Percentiles rank a stretch among this genome's conserved stretches.
Conservation (phyloP, 139 green algal species). For the Desmodesmus armatus region DNA sequence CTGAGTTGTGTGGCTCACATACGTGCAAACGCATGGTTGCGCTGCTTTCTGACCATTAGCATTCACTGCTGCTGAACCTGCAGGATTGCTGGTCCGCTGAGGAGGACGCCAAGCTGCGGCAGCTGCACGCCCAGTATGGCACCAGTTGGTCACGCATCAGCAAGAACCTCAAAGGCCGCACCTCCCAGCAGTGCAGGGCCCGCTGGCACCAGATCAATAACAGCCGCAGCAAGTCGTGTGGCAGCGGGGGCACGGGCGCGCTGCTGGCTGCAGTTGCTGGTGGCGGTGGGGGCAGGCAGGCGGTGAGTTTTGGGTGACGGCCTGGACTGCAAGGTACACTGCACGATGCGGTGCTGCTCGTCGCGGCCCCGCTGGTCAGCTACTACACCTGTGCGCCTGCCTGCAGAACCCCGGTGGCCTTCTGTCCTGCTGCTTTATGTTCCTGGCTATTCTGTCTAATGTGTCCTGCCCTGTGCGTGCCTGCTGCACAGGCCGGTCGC, state of each 20-base stretch:
- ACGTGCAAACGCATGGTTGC: too few relatives aligned
- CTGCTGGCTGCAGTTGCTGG: slow-evolving; percentile 10
- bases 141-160: slow-evolving; percentile 76
- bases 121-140: slow-evolving; percentile 65
- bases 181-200: slow-evolving; percentile 86
- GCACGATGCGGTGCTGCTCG: too few relatives aligned
- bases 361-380: too few relatives aligned
- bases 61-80: not conserved
- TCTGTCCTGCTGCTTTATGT: too few relatives aligned
- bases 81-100: slow-evolving; percentile 65
- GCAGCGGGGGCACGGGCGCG: too few relatives aligned
- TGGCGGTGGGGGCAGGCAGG: not conserved
- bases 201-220: slow-evolving; percentile 74
- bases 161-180: slow-evolving; percentile 70
- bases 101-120: slow-evolving; percentile 73
- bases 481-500: not conserved
- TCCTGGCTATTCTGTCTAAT: too few relatives aligned
- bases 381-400: too few relatives aligned
- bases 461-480: not conserved
- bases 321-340: too few relatives aligned
- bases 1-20: too few relatives aligned
- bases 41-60: too few relatives aligned
- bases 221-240: not conserved
- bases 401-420: too few relatives aligned
- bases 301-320: too few relatives aligned